Evolutionary conservation across 306 rosid species (phyloP), one percentile per base, ranked within the genome.

Genomic region (Quercus variabilis): DNA sequence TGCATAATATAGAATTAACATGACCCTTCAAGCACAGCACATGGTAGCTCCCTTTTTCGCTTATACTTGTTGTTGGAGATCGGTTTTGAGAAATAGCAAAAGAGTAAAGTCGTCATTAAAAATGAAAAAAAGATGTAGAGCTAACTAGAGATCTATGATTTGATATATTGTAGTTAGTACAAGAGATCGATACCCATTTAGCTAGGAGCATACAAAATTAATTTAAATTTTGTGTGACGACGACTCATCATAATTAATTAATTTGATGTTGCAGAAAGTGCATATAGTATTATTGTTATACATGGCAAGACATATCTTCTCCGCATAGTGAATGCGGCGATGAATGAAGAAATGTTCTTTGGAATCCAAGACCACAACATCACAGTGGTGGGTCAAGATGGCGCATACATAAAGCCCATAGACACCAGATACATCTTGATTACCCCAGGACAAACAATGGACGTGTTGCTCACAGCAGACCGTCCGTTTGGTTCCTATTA

Each of bases 401-500:
- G 69, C 0, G 20, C 79, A n/a, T 84, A 84, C 79, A 23, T 76
- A 25, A 80, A 76, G 65, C 87, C 87, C 0, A 30, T 80, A 18
- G 76, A 51, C 30, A 65, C 82, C 17, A 3, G 33, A 1, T 84
- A 76, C 54, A 80, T 84, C 33, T 67, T 80, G 81, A 84, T 76
- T 30, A 31, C 84, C 18, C 87, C 87, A 0, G 87, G 87, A 38
- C 84, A 84, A 65, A 84, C 87, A 19, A 72, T 84, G 79, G 87
- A 84, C 21, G 35, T 84, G 18, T 80, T 84, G 76, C 46, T 84
- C 21, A 65, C 43, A 51, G 83, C 88, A 74, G 75, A 80, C 23
- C 84, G 79, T 9, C 5, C 71, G 11, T 10, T 10, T 12, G 43
- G 77, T 41, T 57, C 23, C 5, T 85, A 85, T 56, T 85, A 85